Evolutionary conservation across 148 eudicot genomes (phyloP).

Genomic region (Suaeda aralocaspica): DNA sequence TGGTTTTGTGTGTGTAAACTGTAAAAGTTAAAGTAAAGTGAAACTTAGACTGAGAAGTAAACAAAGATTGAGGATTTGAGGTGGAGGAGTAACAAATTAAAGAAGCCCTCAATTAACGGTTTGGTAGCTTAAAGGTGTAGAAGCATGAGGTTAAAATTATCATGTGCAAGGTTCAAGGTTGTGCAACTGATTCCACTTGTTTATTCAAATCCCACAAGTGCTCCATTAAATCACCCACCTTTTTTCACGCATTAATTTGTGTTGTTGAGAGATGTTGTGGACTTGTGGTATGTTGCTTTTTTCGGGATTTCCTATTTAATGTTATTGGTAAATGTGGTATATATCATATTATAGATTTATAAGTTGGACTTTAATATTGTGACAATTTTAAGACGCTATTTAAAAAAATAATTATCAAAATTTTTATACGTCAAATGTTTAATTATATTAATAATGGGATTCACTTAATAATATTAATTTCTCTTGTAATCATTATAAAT

Average conservation of each 20-base stretch:
- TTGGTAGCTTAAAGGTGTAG: not conserved
- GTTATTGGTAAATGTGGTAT: no score
- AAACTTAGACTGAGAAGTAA: not conserved
- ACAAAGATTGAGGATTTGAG: not conserved
- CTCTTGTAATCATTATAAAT: no score
- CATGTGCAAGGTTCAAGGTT: not conserved
- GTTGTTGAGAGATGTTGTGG: not conserved
- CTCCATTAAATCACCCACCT: slow-evolving; percentile 5
- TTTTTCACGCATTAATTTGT: slow-evolving; percentile 13
- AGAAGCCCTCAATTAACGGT: slow-evolving; percentile 16
- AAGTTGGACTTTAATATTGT: no score
- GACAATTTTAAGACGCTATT: no score
- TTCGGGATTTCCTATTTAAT: no score
- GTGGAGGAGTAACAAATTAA: not conserved
- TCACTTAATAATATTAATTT: no score
- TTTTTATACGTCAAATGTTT: no score
- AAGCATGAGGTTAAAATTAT: no score
- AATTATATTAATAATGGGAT: no score
- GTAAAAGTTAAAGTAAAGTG: not conserved
- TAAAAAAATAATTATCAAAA: no score
- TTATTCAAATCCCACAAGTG: not conserved
- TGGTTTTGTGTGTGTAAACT: no score
- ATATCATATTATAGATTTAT: no score
- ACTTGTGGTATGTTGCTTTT: not conserved
- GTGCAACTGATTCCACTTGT: slow-evolving; percentile 17